Conservation (phyloP, 129 eudicot species). For the Chrysanthemum lavandulifolium region DNA sequence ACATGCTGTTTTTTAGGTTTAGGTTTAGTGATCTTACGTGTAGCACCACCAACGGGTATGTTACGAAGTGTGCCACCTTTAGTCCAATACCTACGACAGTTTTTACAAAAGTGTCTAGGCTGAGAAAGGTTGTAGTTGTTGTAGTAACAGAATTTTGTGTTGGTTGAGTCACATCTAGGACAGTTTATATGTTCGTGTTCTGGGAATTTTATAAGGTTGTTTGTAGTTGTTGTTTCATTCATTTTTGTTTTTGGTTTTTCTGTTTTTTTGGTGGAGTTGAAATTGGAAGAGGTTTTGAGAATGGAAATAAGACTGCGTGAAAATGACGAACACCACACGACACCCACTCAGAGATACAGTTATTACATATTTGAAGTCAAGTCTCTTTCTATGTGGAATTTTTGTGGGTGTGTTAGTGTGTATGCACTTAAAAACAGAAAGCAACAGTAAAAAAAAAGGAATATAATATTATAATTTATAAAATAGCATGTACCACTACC, state of each 20-base stretch:
- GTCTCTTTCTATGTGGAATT: conserved; percentile 25
- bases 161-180: conserved; percentile 69
- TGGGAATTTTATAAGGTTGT: conserved; percentile 35
- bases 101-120: conserved; percentile 78
- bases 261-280: background rate
- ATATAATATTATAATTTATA: too few species aligned
- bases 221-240: conserved; percentile 36
- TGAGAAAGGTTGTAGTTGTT: conserved; percentile 90
- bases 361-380: background rate
- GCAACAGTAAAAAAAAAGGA: background rate
- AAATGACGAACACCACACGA: conserved; percentile 41
- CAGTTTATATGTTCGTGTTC: conserved; percentile 71
- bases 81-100: conserved; percentile 75
- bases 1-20: conserved; percentile 25
- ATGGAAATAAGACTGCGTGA: conserved; percentile 6
- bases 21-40: conserved; percentile 58
- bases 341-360: background rate
- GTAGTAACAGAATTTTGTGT: conserved; percentile 90
- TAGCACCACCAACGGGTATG: conserved; percentile 74
- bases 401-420: conserved; percentile 8
- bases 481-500: too few species aligned
- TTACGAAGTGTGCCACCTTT: conserved; percentile 82
- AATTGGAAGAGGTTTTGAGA: background rate
- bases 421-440: background rate
- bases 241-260: background rate